A percentile compares a stretch with the other conserved stretches of the same genome.
These are phyloP conservation scores for Melocanna baccifera DNA, from an alignment of 176 grass and related monocot genomes.

Conservation along the genomic window DNA sequence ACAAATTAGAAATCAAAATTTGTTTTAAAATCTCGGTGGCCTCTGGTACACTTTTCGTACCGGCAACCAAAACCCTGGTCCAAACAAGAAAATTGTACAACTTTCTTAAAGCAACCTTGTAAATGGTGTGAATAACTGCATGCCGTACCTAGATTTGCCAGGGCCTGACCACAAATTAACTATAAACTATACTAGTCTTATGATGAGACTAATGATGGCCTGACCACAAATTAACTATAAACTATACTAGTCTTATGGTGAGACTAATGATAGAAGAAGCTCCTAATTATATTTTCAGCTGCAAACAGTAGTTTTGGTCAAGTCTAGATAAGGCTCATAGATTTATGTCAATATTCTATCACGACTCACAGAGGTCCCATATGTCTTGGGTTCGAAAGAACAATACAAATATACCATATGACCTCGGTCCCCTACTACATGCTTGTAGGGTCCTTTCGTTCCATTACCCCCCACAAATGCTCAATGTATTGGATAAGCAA, in stretches of 20 bases:
- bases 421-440: background rate
- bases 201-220: background rate
- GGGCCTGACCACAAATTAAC: background rate
- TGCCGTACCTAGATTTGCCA: background rate
- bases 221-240: background rate
- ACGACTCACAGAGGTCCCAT: constrained; percentile 32
- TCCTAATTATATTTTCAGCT: background rate
- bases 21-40: too few relatives aligned
- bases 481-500: constrained; percentile 15
- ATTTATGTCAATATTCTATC: background rate
- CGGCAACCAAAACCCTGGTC: too few relatives aligned
- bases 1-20: too few relatives aligned
- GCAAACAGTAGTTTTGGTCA: background rate
- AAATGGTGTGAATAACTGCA: background rate
- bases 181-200: background rate
- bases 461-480: background rate
- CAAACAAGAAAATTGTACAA: background rate
- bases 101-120: background rate
- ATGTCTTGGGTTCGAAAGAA: constrained; percentile 21
- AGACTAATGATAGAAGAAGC: background rate
- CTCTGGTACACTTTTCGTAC: too few relatives aligned
- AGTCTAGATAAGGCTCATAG: background rate
- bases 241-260: background rate
- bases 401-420: background rate
- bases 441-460: constrained; percentile 5